Evolutionary conservation across 306 rosid species (phyloP), one percentile per base, ranked within the genome.

Genomic region (Malus orientalis): DNA sequence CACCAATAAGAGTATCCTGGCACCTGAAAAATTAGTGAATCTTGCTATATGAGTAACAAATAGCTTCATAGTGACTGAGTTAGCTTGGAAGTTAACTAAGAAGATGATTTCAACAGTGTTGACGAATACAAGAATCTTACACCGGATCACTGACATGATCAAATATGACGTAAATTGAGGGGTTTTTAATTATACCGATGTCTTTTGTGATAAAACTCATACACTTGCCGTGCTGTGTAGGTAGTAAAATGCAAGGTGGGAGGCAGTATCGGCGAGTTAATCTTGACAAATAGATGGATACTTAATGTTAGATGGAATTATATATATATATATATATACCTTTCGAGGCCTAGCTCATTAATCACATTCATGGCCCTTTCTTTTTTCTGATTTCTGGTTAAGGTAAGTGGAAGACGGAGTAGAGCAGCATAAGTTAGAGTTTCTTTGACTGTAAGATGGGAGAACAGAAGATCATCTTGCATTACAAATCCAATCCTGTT

Each of bases 1-100:
- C 87, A 33, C 93, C 93, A 62, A 89, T 84, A 78, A 84, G 86
- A 54, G 91, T 89, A 69, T 89, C 45, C 74, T 73, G 45, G 87
- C 84, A 71, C 80, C 81, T 72, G 67, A 72, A 72, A 72, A 22
- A 19, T 36, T 38, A 38, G 42, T 38, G 42, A 38, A 7, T 38
- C 40, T 36, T 7, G 9, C 40, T 36, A 38, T 38, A 6, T 38
- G 42, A 38, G 42, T 38, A 0, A 38, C 10, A 38, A 38, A 38
- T 38, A 7, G 42, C 42, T 38, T 38, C 42, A 38, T 38, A 6
- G 42, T 38, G 10, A 38, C 42, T 7, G 42, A 38, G 42, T 38
- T 38, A 38, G 42, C 42, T 38, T 38, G 42, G 42, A 38, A 38
- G 42, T 38, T 38, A 36, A 36, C 40, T 36, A 38, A 38, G 42